A percentile compares a stretch with the other conserved stretches of the same genome.
Conservation (phyloP, 345 rosid genomes). For the Aquilaria malaccensis region DNA sequence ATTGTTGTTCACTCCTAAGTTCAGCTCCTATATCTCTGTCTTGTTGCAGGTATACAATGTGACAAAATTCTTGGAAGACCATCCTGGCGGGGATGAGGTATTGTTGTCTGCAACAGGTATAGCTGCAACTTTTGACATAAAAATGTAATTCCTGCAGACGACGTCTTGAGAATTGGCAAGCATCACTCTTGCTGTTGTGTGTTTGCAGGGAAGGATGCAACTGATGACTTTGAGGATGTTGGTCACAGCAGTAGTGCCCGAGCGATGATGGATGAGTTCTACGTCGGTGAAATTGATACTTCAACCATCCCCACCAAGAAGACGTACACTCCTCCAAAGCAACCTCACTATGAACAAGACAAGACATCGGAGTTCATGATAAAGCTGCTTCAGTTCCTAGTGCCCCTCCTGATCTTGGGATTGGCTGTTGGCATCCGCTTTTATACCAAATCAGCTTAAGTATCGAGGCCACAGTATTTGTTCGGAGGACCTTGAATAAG, state of each 20-base stretch:
- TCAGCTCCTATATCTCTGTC: background rate
- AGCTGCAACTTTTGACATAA: background rate
- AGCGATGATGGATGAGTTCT: constrained; percentile 82
- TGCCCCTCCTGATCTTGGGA: constrained; percentile 85
- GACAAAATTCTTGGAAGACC: constrained; percentile 74
- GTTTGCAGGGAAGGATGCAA: constrained; percentile 78
- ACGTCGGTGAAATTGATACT: constrained; percentile 62
- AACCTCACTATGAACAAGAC: constrained; percentile 68
- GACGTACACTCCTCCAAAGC: constrained; percentile 56
- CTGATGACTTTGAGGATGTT: constrained; percentile 90
- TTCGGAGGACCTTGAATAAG: background rate
- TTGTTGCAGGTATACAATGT: constrained; percentile 55
- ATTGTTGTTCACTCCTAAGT: background rate
- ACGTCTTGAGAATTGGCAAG: background rate
- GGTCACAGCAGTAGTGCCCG: constrained; percentile 82
- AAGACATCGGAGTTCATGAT: constrained; percentile 62
- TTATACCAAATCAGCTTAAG: constrained; percentile 56
- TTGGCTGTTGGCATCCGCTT: constrained; percentile 78
- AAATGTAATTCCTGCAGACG: background rate
- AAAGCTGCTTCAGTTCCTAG: constrained; percentile 83
- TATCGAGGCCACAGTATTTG: background rate
- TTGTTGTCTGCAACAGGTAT: constrained; percentile 58
- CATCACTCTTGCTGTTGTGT: background rate
- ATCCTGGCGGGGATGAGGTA: constrained; percentile 82
- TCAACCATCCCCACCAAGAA: constrained; percentile 52